phyloP scores from a whole-genome alignment of 208 protist genomes.

The Blechomonas ayalai region DNA sequence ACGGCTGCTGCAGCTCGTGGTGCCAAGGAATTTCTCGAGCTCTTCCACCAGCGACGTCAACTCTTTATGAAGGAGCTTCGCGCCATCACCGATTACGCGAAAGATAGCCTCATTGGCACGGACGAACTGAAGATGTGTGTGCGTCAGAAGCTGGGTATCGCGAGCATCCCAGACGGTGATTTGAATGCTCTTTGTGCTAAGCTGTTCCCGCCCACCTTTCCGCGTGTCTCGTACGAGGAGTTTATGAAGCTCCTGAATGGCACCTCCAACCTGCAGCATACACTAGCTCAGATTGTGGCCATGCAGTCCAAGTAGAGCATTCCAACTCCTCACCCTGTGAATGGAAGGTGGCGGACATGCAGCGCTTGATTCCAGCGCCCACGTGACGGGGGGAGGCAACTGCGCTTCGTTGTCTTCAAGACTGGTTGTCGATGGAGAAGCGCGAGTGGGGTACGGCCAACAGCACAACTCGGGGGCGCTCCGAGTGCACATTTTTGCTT shows the following conservation, averaged over 20 bases:
- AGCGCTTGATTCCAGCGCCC: too few species aligned
- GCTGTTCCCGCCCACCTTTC: constrained; percentile 54
- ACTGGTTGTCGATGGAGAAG: too few species aligned
- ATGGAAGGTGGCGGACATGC: too few species aligned
- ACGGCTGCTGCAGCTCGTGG: constrained; percentile 35
- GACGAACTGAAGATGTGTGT: constrained; percentile 84
- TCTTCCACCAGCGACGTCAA: constrained; percentile 80
- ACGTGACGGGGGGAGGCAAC: too few species aligned
- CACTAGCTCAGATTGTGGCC: constrained; percentile 49
- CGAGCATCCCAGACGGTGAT: constrained; percentile 53
- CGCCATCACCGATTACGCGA: constrained; percentile 80
- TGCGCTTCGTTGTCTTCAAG: too few species aligned
- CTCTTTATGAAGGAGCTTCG: constrained; percentile 87
- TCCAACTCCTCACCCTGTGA: too few species aligned
- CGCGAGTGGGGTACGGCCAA: too few species aligned
- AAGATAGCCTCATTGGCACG: constrained; percentile 75
- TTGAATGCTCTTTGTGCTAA: constrained; percentile 65
- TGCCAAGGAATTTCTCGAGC: constrained; percentile 58
- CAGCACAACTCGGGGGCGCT: too few species aligned
- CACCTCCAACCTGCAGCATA: constrained; percentile 77
- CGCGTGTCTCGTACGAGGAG: constrained; percentile 74
- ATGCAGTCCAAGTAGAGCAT: constrained; percentile 30
- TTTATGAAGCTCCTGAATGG: constrained; percentile 80
- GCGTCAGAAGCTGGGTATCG: constrained; percentile 56
- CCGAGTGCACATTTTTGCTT: too few species aligned